Evolutionary conservation across 1,284 basidiomycete genomes (phyloP), one percentile per base, ranked within the genome.

Genomic region (Ustilago xerochloae): DNA sequence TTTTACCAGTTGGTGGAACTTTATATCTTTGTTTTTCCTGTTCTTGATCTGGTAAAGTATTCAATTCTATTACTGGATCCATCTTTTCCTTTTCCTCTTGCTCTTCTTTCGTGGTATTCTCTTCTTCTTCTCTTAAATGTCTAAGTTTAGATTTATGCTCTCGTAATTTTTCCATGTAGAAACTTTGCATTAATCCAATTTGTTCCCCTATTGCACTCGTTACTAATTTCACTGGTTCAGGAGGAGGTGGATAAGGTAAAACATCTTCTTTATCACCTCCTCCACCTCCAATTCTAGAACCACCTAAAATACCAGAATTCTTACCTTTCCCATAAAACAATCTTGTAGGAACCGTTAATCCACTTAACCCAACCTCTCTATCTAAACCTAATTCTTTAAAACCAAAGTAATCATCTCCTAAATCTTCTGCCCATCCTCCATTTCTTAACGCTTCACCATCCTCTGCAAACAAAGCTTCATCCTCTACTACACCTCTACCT

Each of bases 381-480:
- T 94, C 93, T 60, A 98, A 92, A 20, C 95, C 95, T 41, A 95
- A 86, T 81, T 93, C 93, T 56, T 90, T 89, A 29, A 97, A 87
- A 18, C 94, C 95, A 32, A 98, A 89, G 85, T 94, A 97, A 85
- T 98, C 95, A 78, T 97, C 94, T 35, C 94, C 94, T 16, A 96
- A 88, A 22, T 90, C 88, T 56, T 93, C 92, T 0, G 93, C 91
- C 84, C 95, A 95, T 73, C 92, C 91, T 56, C 94, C 94, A 91
- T 77, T 92, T 88, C 80, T 91, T 87, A 79, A 89, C 89, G 80
- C 91, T 56, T 87, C 89, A 15, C 90, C 90, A 68, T 93, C 90
- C 52, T 91, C 91, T 38, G 91, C 92, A 82, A 96, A 93, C 56
- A 96, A 87, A 26, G 90, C 90, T 50, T 94, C 93, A 76, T 88